phyloP scores from a whole-genome alignment of 192 early-diverging fungal species.

The Coemansia aciculifera region DNA sequence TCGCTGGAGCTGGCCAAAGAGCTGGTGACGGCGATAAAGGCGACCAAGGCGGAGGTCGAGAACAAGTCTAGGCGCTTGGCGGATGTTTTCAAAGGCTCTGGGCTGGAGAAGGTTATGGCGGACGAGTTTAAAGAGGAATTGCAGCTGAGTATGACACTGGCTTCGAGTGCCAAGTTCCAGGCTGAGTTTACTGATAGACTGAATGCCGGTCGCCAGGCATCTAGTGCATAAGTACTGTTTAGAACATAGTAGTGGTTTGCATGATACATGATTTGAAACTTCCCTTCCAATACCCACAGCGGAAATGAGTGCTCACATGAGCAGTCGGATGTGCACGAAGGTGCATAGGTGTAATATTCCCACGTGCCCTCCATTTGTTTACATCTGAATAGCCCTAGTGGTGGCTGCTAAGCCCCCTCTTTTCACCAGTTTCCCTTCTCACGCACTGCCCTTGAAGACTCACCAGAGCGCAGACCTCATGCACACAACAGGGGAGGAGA shows the following conservation, averaged over 20 bases:
- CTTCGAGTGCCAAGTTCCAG: constrained; percentile 29
- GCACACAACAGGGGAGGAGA: background rate
- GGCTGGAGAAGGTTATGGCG: constrained; percentile 18
- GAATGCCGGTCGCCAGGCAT: constrained; percentile 14
- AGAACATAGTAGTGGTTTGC: background rate
- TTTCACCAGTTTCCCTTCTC: background rate
- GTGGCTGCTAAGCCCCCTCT: constrained; percentile 1
- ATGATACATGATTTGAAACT: too few relatives aligned
- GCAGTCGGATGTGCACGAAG: background rate
- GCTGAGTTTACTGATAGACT: constrained; percentile 32
- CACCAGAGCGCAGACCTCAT: background rate
- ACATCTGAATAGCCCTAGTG: background rate
- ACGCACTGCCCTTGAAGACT: constrained; percentile 4
- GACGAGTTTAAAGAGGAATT: constrained; percentile 37
- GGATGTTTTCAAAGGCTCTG: constrained; percentile 28
- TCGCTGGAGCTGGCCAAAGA: constrained; percentile 40
- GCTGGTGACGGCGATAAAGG: constrained; percentile 15
- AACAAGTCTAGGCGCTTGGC: constrained; percentile 23
- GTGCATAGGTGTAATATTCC: background rate
- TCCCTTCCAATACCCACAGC: too few relatives aligned
- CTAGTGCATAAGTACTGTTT: background rate
- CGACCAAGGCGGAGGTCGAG: constrained; percentile 26
- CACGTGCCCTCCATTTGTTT: constrained; percentile 3
- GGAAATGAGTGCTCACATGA: background rate
- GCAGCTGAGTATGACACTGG: constrained; percentile 43